A percentile compares a stretch with the other conserved stretches of the same genome.
phyloP scores from a whole-genome alignment of 805 yeast genomes.

The Barnettozyma wickerhamii region DNA sequence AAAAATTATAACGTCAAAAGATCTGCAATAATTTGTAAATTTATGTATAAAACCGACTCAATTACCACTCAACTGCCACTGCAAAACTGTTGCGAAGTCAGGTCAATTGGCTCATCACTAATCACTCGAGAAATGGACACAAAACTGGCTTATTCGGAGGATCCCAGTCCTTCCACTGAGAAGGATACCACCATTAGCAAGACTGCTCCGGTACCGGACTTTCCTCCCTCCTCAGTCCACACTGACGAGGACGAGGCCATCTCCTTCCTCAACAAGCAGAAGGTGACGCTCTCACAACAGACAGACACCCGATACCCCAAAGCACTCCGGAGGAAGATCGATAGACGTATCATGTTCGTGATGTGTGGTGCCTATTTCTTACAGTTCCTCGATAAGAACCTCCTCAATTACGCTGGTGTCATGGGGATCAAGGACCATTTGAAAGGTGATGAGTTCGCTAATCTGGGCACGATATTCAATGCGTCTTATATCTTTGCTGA shows the following conservation, averaged over 20 bases:
- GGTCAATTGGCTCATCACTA: too few relatives aligned
- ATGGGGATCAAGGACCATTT: constrained; percentile 55
- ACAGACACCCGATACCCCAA: constrained; percentile 14
- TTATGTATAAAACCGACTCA: too few relatives aligned
- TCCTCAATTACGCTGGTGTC: constrained; percentile 57
- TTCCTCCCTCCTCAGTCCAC: too few relatives aligned
- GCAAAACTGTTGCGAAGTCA: too few relatives aligned
- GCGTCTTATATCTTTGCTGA: constrained; percentile 52
- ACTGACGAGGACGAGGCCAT: constrained; percentile 22
- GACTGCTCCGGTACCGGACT: too few relatives aligned
- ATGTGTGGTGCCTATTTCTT: constrained; percentile 50
- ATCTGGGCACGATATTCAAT: constrained; percentile 49
- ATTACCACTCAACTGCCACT: too few relatives aligned
- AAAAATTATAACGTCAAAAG: too few relatives aligned
- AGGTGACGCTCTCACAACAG: constrained; percentile 4
- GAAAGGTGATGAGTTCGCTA: constrained; percentile 44
- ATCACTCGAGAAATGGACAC: too few relatives aligned
- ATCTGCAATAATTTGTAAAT: too few relatives aligned
- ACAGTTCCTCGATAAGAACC: constrained; percentile 56
- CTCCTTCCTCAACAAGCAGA: constrained; percentile 16
- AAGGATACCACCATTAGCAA: too few relatives aligned
- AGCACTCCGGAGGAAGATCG: constrained; percentile 36
- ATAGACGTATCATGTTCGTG: constrained; percentile 42
- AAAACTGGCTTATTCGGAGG: too few relatives aligned
- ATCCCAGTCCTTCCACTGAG: too few relatives aligned